Conservation (phyloP, 768 basidiomycete genomes). For the Tulasnella sp. region DNA sequence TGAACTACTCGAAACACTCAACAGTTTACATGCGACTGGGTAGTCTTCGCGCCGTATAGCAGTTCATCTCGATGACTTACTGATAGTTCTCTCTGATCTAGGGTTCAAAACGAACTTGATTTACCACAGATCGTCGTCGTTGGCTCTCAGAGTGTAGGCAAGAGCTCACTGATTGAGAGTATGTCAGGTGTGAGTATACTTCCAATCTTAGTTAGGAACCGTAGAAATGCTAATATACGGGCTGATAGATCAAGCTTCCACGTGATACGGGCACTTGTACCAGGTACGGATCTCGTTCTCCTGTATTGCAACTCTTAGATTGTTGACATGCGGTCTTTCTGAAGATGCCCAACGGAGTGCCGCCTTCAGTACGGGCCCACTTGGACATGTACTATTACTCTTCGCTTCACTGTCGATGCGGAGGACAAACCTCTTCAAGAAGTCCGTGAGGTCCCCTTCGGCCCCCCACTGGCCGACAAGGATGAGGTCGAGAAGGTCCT, state of each 20-base stretch:
- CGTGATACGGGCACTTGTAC: slow-evolving; percentile 69
- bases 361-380: slow-evolving; percentile 20
- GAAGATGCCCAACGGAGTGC: slow-evolving; percentile 33
- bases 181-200: slow-evolving; percentile 36
- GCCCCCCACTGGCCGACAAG: neutral
- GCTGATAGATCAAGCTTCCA: slow-evolving; percentile 52
- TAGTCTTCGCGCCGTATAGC: neutral
- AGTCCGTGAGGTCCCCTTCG: slow-evolving; percentile 19
- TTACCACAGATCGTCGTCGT: slow-evolving; percentile 65
- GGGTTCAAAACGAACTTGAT: slow-evolving; percentile 41
- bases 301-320: too few species aligned
- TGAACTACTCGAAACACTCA: slow-evolving; percentile 2
- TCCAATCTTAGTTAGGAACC: neutral
- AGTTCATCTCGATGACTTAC: neutral
- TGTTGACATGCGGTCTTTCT: slow-evolving; percentile 21
- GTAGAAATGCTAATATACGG: neutral
- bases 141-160: slow-evolving; percentile 63
- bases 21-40: slow-evolving; percentile 11
- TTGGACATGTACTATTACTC: slow-evolving; percentile 30
- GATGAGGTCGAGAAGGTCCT: slow-evolving; percentile 18
- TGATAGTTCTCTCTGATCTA: neutral
- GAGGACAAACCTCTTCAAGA: slow-evolving; percentile 1
- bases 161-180: slow-evolving; percentile 66
- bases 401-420: slow-evolving; percentile 26
- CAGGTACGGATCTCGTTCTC: slow-evolving; percentile 36